Evolutionary conservation across 805 yeast genomes (phyloP).

Genomic region (Candida hungchunana): DNA sequence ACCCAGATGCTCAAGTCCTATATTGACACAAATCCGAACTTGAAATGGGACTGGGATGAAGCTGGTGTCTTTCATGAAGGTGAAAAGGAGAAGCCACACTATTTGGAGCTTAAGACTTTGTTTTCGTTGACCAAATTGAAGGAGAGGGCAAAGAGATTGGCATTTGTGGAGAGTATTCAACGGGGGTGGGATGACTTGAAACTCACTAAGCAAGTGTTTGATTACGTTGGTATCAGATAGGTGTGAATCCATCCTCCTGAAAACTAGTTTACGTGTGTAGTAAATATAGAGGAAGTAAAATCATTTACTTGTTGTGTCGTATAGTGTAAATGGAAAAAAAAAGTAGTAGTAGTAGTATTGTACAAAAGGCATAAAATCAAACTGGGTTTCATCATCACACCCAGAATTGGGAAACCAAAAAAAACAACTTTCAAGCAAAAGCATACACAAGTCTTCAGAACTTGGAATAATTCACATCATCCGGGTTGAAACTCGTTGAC

Average conservation of each 20-base stretch:
- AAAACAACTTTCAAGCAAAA: too few species aligned
- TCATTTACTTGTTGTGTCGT: not conserved
- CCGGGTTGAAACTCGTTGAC: constrained; percentile 1
- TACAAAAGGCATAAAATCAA: too few species aligned
- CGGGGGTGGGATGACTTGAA: constrained; percentile 12
- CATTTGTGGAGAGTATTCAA: constrained; percentile 7
- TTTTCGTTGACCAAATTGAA: constrained; percentile 7
- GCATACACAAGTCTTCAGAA: constrained; percentile 4
- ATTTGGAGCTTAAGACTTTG: constrained; percentile 8
- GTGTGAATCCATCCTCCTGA: too few species aligned
- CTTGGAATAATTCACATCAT: constrained; percentile 9
- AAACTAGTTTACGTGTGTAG: not conserved
- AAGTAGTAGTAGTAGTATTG: not conserved
- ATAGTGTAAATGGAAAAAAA: not conserved
- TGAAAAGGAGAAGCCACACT: constrained; percentile 2
- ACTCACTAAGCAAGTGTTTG: constrained; percentile 2
- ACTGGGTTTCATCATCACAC: too few species aligned
- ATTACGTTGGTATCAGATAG: too few species aligned
- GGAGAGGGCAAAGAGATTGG: constrained; percentile 1
- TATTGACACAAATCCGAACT: constrained; percentile 6
- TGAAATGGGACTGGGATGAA: constrained; percentile 24
- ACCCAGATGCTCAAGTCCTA: constrained; percentile 18
- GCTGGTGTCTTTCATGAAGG: constrained; percentile 8
- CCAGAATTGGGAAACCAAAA: not conserved
- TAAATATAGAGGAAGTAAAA: not conserved